Percentiles rank a stretch among this genome's conserved stretches.
Conservation (phyloP, 306 rosid species). For the Delonix regia region DNA sequence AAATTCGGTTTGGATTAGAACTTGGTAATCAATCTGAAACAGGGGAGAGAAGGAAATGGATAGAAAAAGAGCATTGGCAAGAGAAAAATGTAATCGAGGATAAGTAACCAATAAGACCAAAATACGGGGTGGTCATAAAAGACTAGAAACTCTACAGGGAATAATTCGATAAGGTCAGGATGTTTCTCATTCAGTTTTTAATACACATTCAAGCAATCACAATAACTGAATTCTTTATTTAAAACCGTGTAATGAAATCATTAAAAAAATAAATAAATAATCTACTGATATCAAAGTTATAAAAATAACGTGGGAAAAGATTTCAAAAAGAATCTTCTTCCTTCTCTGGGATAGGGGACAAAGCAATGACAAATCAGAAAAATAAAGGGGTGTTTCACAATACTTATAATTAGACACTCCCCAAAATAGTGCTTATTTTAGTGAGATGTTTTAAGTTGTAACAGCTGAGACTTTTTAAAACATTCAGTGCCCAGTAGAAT, state of each 20-base stretch:
- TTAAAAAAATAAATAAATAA: not conserved
- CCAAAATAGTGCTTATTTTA: not conserved
- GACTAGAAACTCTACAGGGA: not conserved
- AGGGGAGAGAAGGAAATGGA: not conserved
- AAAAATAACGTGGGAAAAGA: not conserved
- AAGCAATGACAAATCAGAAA: not conserved
- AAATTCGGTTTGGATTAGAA: not conserved
- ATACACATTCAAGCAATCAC: not conserved
- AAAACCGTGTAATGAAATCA: no score
- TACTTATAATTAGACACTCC: not conserved
- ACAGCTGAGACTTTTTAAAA: not conserved
- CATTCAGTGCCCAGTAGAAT: not conserved
- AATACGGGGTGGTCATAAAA: not conserved
- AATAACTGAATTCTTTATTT: not conserved
- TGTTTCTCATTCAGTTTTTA: no score
- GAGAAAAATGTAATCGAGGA: not conserved
- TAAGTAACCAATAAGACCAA: not conserved
- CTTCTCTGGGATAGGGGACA: not conserved
- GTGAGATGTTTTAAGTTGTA: not conserved
- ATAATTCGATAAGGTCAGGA: not conserved
- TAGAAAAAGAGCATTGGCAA: not conserved
- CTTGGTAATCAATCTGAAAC: not conserved
- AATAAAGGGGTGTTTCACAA: not conserved
- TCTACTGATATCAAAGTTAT: not conserved
- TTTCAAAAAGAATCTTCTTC: not conserved